Evolutionary conservation across 129 eudicot genomes (phyloP).

Genomic region (Silybum marianum): DNA sequence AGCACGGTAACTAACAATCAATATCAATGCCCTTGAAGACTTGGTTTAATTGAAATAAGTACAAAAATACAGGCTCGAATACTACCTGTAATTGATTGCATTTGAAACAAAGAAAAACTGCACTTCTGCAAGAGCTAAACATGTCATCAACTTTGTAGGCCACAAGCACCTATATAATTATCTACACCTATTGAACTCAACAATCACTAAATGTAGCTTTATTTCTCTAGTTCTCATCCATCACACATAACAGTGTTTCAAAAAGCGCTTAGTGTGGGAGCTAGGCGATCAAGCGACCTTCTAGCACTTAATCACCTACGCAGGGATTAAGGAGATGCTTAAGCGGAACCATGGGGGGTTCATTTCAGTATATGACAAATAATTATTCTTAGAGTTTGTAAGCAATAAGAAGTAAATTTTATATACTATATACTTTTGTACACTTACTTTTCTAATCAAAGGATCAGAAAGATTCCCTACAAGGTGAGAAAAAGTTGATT

Average conservation of each 20-base stretch:
- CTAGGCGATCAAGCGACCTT: not conserved
- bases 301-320: not conserved
- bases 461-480: not conserved
- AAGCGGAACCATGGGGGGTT: not conserved
- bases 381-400: not conserved
- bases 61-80: not conserved
- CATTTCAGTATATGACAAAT: not conserved
- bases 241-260: not conserved
- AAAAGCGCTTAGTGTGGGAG: not conserved
- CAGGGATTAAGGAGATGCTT: not conserved
- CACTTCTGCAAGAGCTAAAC: not conserved
- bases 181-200: not conserved
- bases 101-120: not conserved
- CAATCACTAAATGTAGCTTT: not conserved
- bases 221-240: not conserved
- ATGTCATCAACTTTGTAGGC: not conserved
- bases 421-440: not conserved
- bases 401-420: not conserved
- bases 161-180: not conserved
- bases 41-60: not conserved
- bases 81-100: not conserved
- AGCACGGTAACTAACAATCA: not conserved
- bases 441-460: not conserved
- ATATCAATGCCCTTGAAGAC: not conserved
- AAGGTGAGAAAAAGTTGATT: not conserved